phyloP scores from a whole-genome alignment of 306 rosid species.

The Citrullus amarus region DNA sequence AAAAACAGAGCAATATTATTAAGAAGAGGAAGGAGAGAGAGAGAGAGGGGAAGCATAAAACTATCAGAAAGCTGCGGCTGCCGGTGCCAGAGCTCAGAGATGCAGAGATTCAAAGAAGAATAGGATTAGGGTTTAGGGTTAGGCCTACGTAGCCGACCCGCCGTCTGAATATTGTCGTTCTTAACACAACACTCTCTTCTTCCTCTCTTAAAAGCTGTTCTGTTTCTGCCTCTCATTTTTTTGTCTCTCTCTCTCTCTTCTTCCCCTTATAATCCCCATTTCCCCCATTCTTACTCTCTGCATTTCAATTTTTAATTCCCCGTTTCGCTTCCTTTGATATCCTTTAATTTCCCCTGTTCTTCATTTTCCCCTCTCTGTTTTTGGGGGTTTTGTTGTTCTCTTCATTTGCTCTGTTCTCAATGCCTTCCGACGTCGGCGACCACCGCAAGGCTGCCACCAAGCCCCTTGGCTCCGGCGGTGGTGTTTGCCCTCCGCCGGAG shows the following conservation, averaged over 20 bases:
- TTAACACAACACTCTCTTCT: constrained; percentile 28
- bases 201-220: constrained; percentile 47
- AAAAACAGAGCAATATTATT: neutral
- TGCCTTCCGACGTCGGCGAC: constrained; percentile 62
- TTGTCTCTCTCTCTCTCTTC: constrained; percentile 7
- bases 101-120: neutral
- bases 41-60: neutral
- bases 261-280: constrained; percentile 21
- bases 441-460: constrained; percentile 26
- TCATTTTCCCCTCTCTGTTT: too few species aligned
- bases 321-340: neutral
- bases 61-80: constrained; percentile 3
- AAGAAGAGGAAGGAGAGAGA: too few species aligned
- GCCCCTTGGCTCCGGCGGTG: constrained; percentile 18
- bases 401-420: neutral
- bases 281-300: neutral
- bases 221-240: constrained; percentile 36
- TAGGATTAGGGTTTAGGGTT: neutral
- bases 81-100: neutral
- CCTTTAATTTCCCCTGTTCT: neutral
- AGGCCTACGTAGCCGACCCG: constrained; percentile 6
- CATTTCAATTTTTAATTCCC: neutral
- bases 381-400: too few species aligned
- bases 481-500: constrained; percentile 37
- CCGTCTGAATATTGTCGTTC: constrained; percentile 67